Evolutionary conservation across 2,329 filamentous ascomycete species (phyloP), one percentile per base, ranked within the genome.

Genomic region (Epichloe gansuensis): DNA sequence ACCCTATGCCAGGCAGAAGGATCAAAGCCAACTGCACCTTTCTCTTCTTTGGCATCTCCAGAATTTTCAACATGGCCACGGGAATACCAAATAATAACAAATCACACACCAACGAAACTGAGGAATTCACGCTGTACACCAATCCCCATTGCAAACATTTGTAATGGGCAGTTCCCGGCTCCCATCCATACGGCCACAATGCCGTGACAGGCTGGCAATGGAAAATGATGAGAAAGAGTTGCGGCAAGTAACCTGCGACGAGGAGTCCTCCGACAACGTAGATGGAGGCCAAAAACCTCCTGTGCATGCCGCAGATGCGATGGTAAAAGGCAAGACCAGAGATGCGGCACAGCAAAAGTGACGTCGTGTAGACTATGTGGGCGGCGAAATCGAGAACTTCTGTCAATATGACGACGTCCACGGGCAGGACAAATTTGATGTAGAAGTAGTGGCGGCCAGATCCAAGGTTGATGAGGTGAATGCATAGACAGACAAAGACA

Each of bases 301-400:
- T 50, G 59, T 73, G 64, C 23, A 70, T 59, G 5, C 63, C 64
- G 55, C 71, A 71, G 3, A 78, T 63, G 3, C 75, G 71, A 49
- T 68, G 65, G 60, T 77, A 78, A 52, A 78, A 76, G 0, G 75
- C 74, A 4, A 78, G 63, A 55, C 75, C 75, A 0, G 75, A 78
- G 1, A 77, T 60, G 12, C 75, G 73, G 54, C 75, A 76, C 11
- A 75, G 58, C 28, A 77, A 65, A 2, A 78, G 66, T 2, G 75
- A 68, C 0, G 70, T 71, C 1, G 74, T 76, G 59, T 78, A 78
- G 54, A 78, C 59, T 23, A 78, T 68, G 59, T 78, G 75, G 15
- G 75, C 73, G 38, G 63, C 61, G 48, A 76, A 77, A 58, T 78
- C 75, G 53, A 75, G 62, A 0, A 74, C 59, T 57, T 78, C 71